phyloP scores from a whole-genome alignment of 164 flowering plant species.

The Sedum album region DNA sequence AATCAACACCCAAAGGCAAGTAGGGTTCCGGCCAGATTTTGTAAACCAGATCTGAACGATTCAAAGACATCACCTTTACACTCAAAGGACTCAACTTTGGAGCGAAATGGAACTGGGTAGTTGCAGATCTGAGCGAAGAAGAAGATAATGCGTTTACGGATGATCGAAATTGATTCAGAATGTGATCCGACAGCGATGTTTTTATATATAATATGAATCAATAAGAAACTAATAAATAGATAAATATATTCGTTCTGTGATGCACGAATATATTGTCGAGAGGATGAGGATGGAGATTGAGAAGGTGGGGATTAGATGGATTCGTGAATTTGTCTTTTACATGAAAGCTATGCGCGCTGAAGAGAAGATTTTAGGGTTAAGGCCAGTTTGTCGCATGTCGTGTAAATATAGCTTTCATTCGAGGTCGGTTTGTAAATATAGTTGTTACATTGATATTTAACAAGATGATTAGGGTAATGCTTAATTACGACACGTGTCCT shows the following conservation, averaged over 20 bases:
- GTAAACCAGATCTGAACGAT: constrained; percentile 31
- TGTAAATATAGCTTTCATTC: background rate
- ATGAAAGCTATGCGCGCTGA: background rate
- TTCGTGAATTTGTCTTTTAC: constrained; percentile 15
- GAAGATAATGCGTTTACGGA: constrained; percentile 9
- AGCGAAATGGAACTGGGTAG: too few relatives aligned
- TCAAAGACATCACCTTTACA: constrained; percentile 13
- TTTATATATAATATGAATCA: too few relatives aligned
- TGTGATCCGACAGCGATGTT: constrained; percentile 1
- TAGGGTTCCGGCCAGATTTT: constrained; percentile 33
- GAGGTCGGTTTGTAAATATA: background rate
- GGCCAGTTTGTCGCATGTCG: background rate
- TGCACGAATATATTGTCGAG: background rate
- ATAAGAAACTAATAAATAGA: too few relatives aligned
- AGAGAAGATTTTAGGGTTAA: background rate
- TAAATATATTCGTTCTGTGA: background rate
- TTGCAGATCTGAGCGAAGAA: constrained; percentile 1
- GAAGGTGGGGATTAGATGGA: constrained; percentile 8
- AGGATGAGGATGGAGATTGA: background rate
- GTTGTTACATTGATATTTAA: too few relatives aligned
- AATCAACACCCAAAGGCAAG: background rate
- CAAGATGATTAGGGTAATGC: too few relatives aligned
- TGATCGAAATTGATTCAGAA: background rate
- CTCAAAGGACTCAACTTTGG: too few relatives aligned
- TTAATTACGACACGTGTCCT: too few relatives aligned